phyloP scores from a whole-genome alignment of 345 rosid genomes.

The Arabidopsis arenosa region DNA sequence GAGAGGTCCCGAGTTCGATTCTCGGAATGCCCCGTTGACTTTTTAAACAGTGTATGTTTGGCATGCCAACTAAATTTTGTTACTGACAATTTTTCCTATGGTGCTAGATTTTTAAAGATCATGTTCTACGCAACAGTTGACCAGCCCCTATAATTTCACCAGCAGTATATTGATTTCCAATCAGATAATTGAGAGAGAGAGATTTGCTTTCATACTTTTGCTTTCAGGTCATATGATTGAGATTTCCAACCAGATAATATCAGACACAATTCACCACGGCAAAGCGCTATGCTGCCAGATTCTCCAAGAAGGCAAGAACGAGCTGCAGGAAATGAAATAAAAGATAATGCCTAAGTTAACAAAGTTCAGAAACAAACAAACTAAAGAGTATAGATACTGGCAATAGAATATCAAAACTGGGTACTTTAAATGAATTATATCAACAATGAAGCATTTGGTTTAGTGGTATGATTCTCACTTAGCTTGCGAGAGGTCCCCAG shows the following conservation, averaged over 20 bases:
- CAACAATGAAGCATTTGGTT: slow-evolving; percentile 64
- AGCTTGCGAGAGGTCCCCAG: slow-evolving; percentile 80
- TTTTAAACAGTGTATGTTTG: slow-evolving; percentile 4
- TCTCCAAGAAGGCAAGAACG: slow-evolving; percentile 1
- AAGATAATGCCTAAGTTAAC: not conserved
- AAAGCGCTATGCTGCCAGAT: not conserved
- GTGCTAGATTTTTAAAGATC: not conserved
- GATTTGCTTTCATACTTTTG: slow-evolving; percentile 3
- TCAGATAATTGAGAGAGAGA: not conserved
- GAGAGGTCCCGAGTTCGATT: slow-evolving; percentile 47
- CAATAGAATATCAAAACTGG: not conserved
- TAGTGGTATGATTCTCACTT: slow-evolving; percentile 86
- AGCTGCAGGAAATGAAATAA: slow-evolving; percentile 13
- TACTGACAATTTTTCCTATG: not conserved
- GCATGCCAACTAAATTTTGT: slow-evolving; percentile 5
- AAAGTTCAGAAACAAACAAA: slow-evolving; percentile 10
- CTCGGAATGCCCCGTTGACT: slow-evolving; percentile 37
- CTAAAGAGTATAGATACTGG: not conserved
- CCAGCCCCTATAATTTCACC: slow-evolving; percentile 9
- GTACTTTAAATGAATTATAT: not conserved
- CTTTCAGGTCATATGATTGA: slow-evolving; percentile 18
- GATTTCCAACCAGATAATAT: slow-evolving; percentile 4
- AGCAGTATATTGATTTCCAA: not conserved
- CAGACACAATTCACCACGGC: not conserved
- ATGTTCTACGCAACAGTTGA: not conserved